Conservation (phyloP, 768 basidiomycete species). For the Collybia mongolica region DNA sequence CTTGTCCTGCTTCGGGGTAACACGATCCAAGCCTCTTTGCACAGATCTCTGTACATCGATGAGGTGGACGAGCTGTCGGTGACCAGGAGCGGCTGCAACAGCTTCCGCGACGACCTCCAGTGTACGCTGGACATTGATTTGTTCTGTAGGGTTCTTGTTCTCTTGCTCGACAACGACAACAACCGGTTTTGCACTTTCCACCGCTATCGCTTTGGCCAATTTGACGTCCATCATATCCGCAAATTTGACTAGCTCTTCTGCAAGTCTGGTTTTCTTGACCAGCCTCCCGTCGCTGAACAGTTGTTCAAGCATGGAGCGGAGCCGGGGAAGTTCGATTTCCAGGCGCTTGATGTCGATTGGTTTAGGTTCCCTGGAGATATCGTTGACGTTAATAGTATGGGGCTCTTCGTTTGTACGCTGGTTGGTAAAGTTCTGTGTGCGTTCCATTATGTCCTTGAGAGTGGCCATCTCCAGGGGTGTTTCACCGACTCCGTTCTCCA, state of each 20-base stretch:
- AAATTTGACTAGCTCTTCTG: constrained; percentile 23
- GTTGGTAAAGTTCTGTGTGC: constrained; percentile 11
- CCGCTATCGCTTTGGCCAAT: constrained; percentile 17
- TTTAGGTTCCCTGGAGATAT: too few species aligned
- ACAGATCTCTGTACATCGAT: constrained; percentile 37
- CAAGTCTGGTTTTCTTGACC: constrained; percentile 16
- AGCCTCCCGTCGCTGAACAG: constrained; percentile 23
- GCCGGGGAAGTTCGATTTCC: constrained; percentile 20
- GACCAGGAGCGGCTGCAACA: constrained; percentile 8
- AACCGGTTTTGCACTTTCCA: constrained; percentile 7
- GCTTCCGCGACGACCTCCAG: constrained; percentile 17
- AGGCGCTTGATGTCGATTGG: constrained; percentile 9
- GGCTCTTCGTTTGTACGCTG: constrained; percentile 9
- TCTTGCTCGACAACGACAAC: neutral
- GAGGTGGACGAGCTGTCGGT: constrained; percentile 31
- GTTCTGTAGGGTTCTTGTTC: constrained; percentile 12
- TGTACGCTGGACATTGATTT: constrained; percentile 12
- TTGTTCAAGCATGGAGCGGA: constrained; percentile 21
- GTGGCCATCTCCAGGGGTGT: constrained; percentile 37
- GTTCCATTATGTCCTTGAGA: constrained; percentile 24
- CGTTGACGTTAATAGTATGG: constrained; percentile 2
- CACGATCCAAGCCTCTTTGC: constrained; percentile 19
- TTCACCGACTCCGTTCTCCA: constrained; percentile 52
- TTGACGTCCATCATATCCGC: constrained; percentile 25
- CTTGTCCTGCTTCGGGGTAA: neutral